A percentile compares a stretch with the other conserved stretches of the same genome.
phyloP scores from a whole-genome alignment of 345 rosid genomes.

The Noccaea caerulescens region DNA sequence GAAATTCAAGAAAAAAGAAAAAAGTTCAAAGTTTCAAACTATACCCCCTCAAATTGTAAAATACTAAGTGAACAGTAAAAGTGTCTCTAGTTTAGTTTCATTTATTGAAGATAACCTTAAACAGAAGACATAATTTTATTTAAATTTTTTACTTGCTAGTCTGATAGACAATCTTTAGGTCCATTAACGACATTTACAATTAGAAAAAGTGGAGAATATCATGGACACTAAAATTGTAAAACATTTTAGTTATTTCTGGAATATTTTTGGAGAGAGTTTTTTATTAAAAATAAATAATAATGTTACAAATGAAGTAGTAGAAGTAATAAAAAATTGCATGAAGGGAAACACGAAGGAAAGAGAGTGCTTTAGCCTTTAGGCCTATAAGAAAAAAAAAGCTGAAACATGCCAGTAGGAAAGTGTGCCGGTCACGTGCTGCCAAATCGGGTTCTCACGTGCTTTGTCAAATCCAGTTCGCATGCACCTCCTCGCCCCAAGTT shows the following conservation, averaged over 20 bases:
- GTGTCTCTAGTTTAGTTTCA: constrained; percentile 9
- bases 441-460: constrained; percentile 38
- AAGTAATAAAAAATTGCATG: constrained; percentile 32
- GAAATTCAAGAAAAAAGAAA: constrained; percentile 21
- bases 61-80: not conserved
- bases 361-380: not conserved
- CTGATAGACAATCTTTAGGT: not conserved
- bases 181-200: not conserved
- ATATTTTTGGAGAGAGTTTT: not conserved
- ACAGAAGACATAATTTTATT: too few species aligned
- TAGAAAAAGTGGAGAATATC: not conserved
- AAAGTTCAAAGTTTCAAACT: constrained; percentile 15
- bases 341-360: constrained; percentile 20
- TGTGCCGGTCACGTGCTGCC: constrained; percentile 39
- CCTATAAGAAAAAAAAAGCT: constrained; percentile 27
- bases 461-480: constrained; percentile 36
- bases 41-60: not conserved
- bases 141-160: too few species aligned
- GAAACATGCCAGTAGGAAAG: constrained; percentile 58
- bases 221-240: constrained; percentile 12
- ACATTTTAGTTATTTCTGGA: not conserved
- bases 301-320: not conserved
- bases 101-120: not conserved
- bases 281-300: not conserved
- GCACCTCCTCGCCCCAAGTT: constrained; percentile 35